A percentile compares a stretch with the other conserved stretches of the same genome.
These are phyloP conservation scores for Fusarium humuli DNA, from an alignment of 2,329 filamentous ascomycete species.

Conservation along the genomic window DNA sequence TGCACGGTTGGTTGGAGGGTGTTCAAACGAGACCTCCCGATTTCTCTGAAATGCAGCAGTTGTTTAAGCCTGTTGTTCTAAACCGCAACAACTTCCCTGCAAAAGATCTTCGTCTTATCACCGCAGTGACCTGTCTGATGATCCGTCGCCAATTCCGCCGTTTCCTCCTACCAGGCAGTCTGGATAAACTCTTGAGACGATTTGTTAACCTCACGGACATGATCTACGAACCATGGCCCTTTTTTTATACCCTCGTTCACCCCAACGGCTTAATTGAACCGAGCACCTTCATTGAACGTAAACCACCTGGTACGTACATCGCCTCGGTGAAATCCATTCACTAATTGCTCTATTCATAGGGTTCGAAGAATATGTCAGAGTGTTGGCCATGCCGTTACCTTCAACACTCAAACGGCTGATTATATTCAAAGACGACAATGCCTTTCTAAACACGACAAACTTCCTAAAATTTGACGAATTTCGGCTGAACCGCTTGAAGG, in stretches of 20 bases:
- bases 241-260: background rate
- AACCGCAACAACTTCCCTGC: too few species aligned
- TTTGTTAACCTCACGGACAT: background rate
- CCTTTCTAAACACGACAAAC: background rate
- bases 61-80: background rate
- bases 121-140: slow-evolving; percentile 2
- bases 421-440: background rate
- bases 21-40: background rate
- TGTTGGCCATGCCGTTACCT: background rate
- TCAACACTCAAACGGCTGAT: background rate
- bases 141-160: slow-evolving; percentile 15
- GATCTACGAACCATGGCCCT: background rate
- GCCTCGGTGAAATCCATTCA: background rate
- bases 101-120: background rate
- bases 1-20: background rate
- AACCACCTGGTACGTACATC: background rate
- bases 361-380: background rate
- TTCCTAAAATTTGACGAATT: too few species aligned
- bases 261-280: background rate
- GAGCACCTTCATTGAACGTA: too few species aligned
- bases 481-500: too few species aligned
- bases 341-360: background rate
- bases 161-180: background rate
- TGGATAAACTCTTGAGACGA: background rate
- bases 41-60: background rate